phyloP scores from a whole-genome alignment of 2,329 filamentous ascomycete genomes.

The Chaetomium sp. region DNA sequence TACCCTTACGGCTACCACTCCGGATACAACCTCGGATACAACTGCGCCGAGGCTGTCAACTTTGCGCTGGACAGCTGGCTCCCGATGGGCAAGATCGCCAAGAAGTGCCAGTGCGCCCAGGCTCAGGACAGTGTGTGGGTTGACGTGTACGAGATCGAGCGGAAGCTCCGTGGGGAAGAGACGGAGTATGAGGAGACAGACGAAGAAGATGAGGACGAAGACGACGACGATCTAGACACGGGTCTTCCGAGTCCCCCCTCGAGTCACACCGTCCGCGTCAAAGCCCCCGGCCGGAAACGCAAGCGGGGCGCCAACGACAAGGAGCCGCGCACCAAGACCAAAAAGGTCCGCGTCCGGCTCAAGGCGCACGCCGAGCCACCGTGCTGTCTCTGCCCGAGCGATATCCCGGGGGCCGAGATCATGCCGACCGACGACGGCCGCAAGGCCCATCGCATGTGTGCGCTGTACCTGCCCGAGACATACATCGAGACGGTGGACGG shows the following conservation, averaged over 20 bases:
- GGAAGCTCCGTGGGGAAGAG: conserved; percentile 83
- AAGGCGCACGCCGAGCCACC: conserved; percentile 68
- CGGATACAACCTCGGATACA: conserved; percentile 95
- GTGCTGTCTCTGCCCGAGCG: conserved; percentile 88
- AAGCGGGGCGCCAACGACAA: conserved; percentile 46
- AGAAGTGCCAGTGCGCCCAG: conserved; percentile 91
- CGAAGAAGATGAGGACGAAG: conserved; percentile 61
- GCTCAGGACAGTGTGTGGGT: conserved; percentile 98
- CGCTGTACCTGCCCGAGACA: conserved; percentile 85
- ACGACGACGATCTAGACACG: conserved; percentile 57
- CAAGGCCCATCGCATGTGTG: conserved; percentile 82
- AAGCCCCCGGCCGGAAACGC: conserved; percentile 58
- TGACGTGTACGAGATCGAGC: conserved; percentile 91
- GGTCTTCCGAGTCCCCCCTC: conserved; percentile 74
- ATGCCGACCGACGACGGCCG: conserved; percentile 81
- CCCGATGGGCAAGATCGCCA: conserved; percentile 88
- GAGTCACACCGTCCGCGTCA: conserved; percentile 63
- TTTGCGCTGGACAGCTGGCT: conserved; percentile 95
- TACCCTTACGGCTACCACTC: conserved; percentile 99
- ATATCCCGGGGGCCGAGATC: conserved; percentile 74
- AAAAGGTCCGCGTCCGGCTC: conserved; percentile 71
- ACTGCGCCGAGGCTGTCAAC: conserved; percentile 97
- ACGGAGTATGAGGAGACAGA: conserved; percentile 77
- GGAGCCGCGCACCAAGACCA: conserved; percentile 53
- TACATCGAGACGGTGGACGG: conserved; percentile 69